Evolutionary conservation across 2,329 filamentous ascomycete species (phyloP), one percentile per base, ranked within the genome.

Genomic region (Microcyclosporella mali): DNA sequence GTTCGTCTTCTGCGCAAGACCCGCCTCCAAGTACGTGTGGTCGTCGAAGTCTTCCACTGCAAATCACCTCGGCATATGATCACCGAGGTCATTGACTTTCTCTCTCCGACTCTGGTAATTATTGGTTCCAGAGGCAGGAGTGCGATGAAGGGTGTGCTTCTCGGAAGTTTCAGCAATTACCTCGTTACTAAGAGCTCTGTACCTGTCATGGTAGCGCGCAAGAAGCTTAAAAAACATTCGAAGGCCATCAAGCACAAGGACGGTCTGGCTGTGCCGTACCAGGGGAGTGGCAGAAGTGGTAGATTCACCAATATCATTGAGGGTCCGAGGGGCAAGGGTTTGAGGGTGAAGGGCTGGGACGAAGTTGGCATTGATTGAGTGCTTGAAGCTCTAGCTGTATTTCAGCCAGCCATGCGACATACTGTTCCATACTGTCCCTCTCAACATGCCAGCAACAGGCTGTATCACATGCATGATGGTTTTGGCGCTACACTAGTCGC

Each of bases 121-220:
- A 79, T 97, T 45, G 92, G 92, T 37, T 95, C 88, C 49, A 78
- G 92, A 56, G 92, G 92, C 21, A 80, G 89, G 51, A 95, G 88
- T 65, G 88, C 88, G 33, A 72, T 98, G 41, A 97, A 97, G 66
- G 90, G 89, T 61, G 90, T 95, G 16, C 82, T 98, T 47, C 76
- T 98, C 21, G 92, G 92, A 18, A 95, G 89, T 0, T 97, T 98
- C 66, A 94, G 87, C 47, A 97, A 97, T 63, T 98, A 98, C 60
- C 75, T 98, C 6, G 89, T 98, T 25, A 94, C 88, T 29, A 97
- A 97, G 70, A 94, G 88, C 51, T 94, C 87, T 2, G 88, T 94
- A 12, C 92, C 92, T 0, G 92, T 98, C 47, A 98, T 98, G 92
- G 92, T 97, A 28, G 92, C 92, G 6, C 76, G 92, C 46, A 95